These are phyloP conservation scores for Oropetium thomaeum DNA, from an alignment of 176 grass and related monocot genomes.

Conservation along the genomic window DNA sequence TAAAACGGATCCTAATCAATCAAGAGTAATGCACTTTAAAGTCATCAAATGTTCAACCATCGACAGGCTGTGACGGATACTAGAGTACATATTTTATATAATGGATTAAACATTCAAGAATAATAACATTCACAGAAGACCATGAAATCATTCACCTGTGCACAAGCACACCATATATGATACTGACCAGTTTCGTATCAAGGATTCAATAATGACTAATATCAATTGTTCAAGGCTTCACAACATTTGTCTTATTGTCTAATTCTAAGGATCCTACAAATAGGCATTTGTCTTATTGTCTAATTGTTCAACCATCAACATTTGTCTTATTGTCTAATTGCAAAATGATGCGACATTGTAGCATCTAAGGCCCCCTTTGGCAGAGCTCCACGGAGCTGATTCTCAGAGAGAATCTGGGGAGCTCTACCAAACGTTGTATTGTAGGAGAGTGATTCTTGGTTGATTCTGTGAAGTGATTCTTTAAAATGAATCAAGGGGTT, in stretches of 20 bases:
- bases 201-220: background rate
- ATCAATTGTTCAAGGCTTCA: background rate
- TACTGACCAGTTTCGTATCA: background rate
- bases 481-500: no score
- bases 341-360: background rate
- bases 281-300: background rate
- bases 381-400: no score
- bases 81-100: slow-evolving; percentile 7
- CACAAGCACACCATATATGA: slow-evolving; percentile 3
- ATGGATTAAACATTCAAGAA: background rate
- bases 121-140: background rate
- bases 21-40: background rate
- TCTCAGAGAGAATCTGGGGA: no score
- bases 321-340: background rate
- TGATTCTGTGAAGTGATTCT: no score
- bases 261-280: background rate
- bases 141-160: background rate
- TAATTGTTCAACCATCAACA: background rate
- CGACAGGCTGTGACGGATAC: background rate
- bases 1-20: background rate
- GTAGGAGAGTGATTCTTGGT: no score
- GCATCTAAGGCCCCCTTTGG: no score
- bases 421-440: no score
- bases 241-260: background rate
- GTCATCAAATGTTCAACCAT: background rate